phyloP scores from a whole-genome alignment of 2,329 filamentous ascomycete species.

The Sarocladium strictum region DNA sequence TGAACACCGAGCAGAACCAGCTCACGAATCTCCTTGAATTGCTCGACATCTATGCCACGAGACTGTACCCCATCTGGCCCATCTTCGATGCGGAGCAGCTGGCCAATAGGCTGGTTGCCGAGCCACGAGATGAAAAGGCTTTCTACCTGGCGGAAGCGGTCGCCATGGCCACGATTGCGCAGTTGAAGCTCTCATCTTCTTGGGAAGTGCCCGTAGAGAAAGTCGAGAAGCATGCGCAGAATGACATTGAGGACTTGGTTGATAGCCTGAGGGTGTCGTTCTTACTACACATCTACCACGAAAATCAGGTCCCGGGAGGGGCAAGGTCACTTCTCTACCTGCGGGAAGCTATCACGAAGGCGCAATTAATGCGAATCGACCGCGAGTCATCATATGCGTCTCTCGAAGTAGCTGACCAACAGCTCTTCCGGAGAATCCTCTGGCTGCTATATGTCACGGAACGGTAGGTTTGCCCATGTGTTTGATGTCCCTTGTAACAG shows the following conservation, averaged over 20 bases:
- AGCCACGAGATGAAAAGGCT: conserved; percentile 26
- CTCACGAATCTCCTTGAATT: neutral
- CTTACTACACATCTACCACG: conserved; percentile 46
- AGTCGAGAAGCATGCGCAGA: conserved; percentile 21
- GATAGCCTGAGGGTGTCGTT: conserved; percentile 40
- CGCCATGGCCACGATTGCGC: conserved; percentile 41
- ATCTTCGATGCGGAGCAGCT: conserved; percentile 39
- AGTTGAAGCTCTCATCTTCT: conserved; percentile 35
- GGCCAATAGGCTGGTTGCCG: conserved; percentile 28
- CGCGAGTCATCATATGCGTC: conserved; percentile 33
- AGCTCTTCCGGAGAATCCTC: conserved; percentile 37
- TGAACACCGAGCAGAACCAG: too few species aligned
- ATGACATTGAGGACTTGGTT: conserved; percentile 26
- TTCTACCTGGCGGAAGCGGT: conserved; percentile 39
- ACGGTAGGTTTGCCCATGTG: conserved; percentile 19
- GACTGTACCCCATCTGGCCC: conserved; percentile 47
- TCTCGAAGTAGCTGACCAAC: conserved; percentile 31
- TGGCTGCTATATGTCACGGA: conserved; percentile 46
- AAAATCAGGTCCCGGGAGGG: conserved; percentile 40
- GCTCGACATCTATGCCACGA: conserved; percentile 41
- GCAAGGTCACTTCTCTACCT: conserved; percentile 40
- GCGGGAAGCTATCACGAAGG: conserved; percentile 44
- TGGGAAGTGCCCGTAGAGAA: conserved; percentile 21
- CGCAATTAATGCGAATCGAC: conserved; percentile 43
- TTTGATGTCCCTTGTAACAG: too few species aligned